Evolutionary conservation across 345 rosid species (phyloP).

Genomic region (Camelina sativa): DNA sequence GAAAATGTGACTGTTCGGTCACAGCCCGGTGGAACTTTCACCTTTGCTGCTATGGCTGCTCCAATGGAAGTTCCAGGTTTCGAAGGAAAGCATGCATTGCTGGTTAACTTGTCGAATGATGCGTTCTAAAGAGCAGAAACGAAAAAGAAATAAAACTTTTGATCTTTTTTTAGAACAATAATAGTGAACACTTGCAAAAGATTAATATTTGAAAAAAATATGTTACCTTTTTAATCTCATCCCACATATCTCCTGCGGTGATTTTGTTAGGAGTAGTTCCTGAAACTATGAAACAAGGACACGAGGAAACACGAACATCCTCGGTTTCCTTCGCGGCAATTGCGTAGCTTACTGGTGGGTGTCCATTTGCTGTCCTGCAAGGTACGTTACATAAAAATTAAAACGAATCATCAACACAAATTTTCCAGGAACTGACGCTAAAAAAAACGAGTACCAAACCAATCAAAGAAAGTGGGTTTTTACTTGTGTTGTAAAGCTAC

Average conservation of each 20-base stretch:
- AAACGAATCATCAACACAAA: neutral
- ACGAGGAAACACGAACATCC: conserved; percentile 67
- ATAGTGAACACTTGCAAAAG: conserved; percentile 3
- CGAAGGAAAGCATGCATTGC: conserved; percentile 55
- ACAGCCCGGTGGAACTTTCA: conserved; percentile 70
- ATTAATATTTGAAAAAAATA: no score
- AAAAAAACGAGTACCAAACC: neutral
- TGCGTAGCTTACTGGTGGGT: conserved; percentile 65
- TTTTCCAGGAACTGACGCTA: neutral
- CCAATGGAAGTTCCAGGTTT: conserved; percentile 89
- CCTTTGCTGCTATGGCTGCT: conserved; percentile 87
- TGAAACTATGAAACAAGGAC: conserved; percentile 72
- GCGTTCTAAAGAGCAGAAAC: conserved; percentile 52
- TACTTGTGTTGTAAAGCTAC: conserved; percentile 86
- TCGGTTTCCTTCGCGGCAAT: conserved; percentile 71
- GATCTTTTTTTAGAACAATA: neutral
- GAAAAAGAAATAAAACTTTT: neutral
- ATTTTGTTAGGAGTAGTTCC: conserved; percentile 53
- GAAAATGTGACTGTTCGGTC: conserved; percentile 74
- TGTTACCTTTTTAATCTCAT: conserved; percentile 80
- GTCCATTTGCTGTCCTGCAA: conserved; percentile 78
- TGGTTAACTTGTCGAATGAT: conserved; percentile 66
- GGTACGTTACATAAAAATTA: neutral
- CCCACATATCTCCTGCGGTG: conserved; percentile 91
- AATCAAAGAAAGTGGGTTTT: conserved; percentile 35